Base-by-base conservation (phyloP, 2,329 filamentous ascomycete species). In the Talaromyces atroroseus region DNA sequence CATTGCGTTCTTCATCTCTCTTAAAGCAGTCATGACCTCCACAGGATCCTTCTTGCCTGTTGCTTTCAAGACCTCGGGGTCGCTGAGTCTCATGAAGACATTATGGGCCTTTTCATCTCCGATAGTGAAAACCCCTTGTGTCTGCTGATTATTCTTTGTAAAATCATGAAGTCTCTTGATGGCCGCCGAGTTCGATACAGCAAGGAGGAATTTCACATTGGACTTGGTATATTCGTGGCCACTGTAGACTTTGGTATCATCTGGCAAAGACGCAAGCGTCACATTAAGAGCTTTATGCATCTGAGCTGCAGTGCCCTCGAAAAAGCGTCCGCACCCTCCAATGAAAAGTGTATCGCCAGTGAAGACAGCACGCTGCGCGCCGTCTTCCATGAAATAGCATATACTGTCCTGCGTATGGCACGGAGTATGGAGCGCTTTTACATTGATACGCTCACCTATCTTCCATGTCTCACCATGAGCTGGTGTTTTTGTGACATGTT, bases 321-420 rank as follows among this genome's bases (percentile, higher is more conserved):
- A 99, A 78, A 99, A 99, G 57, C 88, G 86, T 38, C 94, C 94
- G 68, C 94, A 99, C 29, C 94, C 90, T 58, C 88, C 92, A 68
- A 95, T 92, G 75, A 99, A 99, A 38, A 99, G 78, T 0, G 94
- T 99, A 70, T 99, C 94, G 10, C 94, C 94, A 0, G 94, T 97
- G 68, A 99, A 99, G 2, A 99, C 90, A 7, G 82, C 92, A 65
- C 83, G 86, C 49, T 88, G 49, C 12, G 72, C 63, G 10, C 84
- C 86, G 67, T 99, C 92, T 73, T 96, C 84, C 78, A 94, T 85
- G 64, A 86, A 90, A 78, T 86, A 99, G 79, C 94, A 99, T 70
- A 99, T 96, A 72, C 92, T 96, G 76, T 99, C 94, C 76, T 96
- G 92, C 1, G 94, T 99, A 71, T 99, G 94, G 73, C 94, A 99